Conservation (phyloP, 1,284 basidiomycete genomes). For the Tilletia setariae region DNA sequence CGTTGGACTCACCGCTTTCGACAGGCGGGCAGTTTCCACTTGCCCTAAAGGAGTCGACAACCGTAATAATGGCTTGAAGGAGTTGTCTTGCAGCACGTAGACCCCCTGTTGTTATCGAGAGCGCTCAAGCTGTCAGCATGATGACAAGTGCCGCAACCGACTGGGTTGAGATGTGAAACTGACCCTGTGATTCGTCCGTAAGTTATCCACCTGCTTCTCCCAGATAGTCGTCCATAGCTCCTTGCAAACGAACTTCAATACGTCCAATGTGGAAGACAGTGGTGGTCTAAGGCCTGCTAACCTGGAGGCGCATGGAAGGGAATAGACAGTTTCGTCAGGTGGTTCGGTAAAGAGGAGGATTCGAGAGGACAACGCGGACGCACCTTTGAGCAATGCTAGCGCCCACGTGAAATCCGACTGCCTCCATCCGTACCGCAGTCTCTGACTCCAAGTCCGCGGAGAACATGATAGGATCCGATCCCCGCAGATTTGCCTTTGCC, state of each 20-base stretch:
- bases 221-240: slow-evolving; percentile 83
- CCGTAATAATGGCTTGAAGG: slow-evolving; percentile 76
- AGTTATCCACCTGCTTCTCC: slow-evolving; percentile 92
- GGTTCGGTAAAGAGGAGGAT: background rate
- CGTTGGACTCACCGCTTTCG: slow-evolving; percentile 64
- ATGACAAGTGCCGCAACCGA: slow-evolving; percentile 53
- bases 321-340: too few relatives aligned
- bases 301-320: slow-evolving; percentile 56
- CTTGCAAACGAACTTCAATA: slow-evolving; percentile 92
- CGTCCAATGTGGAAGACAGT: slow-evolving; percentile 78
- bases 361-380: slow-evolving; percentile 39
- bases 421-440: slow-evolving; percentile 68
- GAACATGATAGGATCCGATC: slow-evolving; percentile 59
- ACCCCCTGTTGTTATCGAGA: slow-evolving; percentile 65
- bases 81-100: slow-evolving; percentile 86
- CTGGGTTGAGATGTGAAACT: slow-evolving; percentile 56
- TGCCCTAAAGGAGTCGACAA: slow-evolving; percentile 74
- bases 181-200: slow-evolving; percentile 88
- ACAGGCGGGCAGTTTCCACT: slow-evolving; percentile 68
- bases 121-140: background rate
- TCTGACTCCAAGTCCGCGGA: slow-evolving; percentile 65
- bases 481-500: slow-evolving; percentile 54
- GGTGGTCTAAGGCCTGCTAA: slow-evolving; percentile 71
- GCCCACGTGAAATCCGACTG: slow-evolving; percentile 81
- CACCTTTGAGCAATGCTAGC: slow-evolving; percentile 80